These are phyloP conservation scores for Vitis hybrid DNA, from an alignment of 177 flowering plant species.

Conservation along the genomic window DNA sequence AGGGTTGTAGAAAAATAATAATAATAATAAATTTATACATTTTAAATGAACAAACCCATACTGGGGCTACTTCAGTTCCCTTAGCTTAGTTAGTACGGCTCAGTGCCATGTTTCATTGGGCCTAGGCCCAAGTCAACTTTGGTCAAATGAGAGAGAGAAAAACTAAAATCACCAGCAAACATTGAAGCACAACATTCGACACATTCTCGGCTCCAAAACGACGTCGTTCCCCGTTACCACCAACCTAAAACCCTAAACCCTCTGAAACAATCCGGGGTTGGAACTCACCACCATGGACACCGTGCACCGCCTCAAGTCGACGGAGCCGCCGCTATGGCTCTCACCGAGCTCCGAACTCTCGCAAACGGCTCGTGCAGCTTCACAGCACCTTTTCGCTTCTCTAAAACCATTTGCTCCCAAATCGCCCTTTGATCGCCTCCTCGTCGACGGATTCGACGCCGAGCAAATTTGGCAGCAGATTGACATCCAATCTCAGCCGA, in stretches of 20 bases:
- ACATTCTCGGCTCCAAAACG: no score
- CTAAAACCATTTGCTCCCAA: constrained; percentile 66
- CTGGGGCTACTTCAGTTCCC: no score
- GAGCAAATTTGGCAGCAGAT: constrained; percentile 98
- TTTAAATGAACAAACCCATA: no score
- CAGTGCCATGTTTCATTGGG: no score
- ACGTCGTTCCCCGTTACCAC: no score
- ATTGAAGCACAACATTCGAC: no score
- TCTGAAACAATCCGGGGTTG: background rate
- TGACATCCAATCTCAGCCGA: constrained; percentile 66
- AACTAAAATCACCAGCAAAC: no score
- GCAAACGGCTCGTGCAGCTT: constrained; percentile 50
- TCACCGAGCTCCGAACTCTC: constrained; percentile 53
- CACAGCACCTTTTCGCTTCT: constrained; percentile 46
- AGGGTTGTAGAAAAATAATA: no score
- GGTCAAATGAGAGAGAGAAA: no score
- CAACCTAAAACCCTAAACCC: background rate
- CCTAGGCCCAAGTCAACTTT: no score
- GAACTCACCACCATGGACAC: constrained; percentile 30
- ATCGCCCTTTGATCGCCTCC: constrained; percentile 61
- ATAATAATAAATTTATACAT: no score
- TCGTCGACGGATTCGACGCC: constrained; percentile 75
- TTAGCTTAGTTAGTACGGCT: no score
- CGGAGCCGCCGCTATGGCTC: constrained; percentile 61
- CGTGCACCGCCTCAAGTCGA: constrained; percentile 38